Evolutionary conservation across 192 early-diverging fungal genomes (phyloP).

Genomic region (Phycomyces blakesleeanus): DNA sequence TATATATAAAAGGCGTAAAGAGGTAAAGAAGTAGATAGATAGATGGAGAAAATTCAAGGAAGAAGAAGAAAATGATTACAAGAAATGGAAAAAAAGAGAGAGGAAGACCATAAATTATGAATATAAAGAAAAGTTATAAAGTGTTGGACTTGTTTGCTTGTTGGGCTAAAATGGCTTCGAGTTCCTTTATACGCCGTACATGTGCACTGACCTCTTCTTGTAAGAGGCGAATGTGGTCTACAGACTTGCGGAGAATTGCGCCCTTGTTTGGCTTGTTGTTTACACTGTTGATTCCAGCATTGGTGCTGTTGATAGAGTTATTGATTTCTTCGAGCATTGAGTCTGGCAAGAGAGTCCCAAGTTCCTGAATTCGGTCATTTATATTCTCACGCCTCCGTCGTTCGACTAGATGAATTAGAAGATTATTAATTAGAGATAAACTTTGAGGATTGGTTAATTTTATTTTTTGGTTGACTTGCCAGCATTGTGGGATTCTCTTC

Average conservation of each 20-base stretch:
- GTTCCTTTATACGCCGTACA: conserved; percentile 25
- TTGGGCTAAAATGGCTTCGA: conserved; percentile 19
- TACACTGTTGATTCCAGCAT: conserved; percentile 10
- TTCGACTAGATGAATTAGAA: conserved; percentile 69
- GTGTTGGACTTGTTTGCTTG: too few species aligned
- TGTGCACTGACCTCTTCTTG: conserved; percentile 17
- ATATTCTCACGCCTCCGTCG: conserved; percentile 93
- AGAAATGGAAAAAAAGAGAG: too few species aligned
- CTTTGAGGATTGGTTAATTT: neutral
- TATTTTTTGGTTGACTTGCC: neutral
- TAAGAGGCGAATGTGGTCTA: conserved; percentile 75
- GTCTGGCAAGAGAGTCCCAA: conserved; percentile 79
- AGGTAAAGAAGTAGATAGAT: neutral
- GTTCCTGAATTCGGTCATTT: conserved; percentile 95
- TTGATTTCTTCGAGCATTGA: conserved; percentile 50
- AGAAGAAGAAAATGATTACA: too few species aligned
- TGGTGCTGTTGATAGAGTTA: neutral
- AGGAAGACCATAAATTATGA: too few species aligned
- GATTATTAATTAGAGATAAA: too few species aligned
- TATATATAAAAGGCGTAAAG: conserved; percentile 3
- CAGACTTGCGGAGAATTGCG: conserved; percentile 83
- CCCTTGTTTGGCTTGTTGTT: conserved; percentile 94
- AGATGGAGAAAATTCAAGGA: neutral
- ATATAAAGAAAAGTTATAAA: too few species aligned
- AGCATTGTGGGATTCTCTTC: conserved; percentile 96